Evolutionary conservation across 2,329 filamentous ascomycete genomes (phyloP).

Genomic region (Tolypocladium tundrense): DNA sequence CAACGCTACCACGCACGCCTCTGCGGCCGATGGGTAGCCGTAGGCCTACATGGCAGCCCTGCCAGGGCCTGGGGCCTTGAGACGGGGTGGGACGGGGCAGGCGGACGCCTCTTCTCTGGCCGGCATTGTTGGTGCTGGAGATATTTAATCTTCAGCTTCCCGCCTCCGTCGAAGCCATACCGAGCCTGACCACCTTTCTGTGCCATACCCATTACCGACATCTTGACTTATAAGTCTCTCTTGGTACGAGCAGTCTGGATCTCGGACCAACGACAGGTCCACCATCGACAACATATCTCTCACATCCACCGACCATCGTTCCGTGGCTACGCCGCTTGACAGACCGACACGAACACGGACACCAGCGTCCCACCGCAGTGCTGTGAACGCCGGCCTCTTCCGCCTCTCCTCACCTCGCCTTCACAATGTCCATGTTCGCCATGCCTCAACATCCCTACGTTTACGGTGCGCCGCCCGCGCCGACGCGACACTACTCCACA

Average conservation of each 20-base stretch:
- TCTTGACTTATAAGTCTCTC: background rate
- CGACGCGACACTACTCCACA: slow-evolving; percentile 56
- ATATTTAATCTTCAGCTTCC: slow-evolving; percentile 21
- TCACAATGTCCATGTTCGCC: slow-evolving; percentile 25
- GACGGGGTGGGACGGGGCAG: slow-evolving; percentile 1
- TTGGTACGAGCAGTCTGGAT: background rate
- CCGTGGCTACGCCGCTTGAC: background rate
- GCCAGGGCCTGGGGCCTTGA: background rate
- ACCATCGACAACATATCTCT: background rate
- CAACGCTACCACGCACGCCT: slow-evolving; percentile 1
- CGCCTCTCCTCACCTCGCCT: slow-evolving; percentile 1
- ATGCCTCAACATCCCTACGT: slow-evolving; percentile 23
- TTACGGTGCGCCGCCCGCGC: slow-evolving; percentile 15
- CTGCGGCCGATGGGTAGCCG: background rate
- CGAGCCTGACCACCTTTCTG: background rate
- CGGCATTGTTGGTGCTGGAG: slow-evolving; percentile 8
- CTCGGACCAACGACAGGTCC: background rate
- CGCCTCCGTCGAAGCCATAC: slow-evolving; percentile 8
- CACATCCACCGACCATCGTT: background rate
- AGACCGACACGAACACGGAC: background rate
- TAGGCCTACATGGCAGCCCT: slow-evolving; percentile 2
- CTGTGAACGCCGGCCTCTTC: background rate
- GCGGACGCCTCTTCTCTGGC: slow-evolving; percentile 1
- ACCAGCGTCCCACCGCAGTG: background rate
- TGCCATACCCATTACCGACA: background rate